These are phyloP conservation scores for Colletotrichum spaethianum DNA, from an alignment of 2,329 filamentous ascomycete genomes.

Conservation along the genomic window DNA sequence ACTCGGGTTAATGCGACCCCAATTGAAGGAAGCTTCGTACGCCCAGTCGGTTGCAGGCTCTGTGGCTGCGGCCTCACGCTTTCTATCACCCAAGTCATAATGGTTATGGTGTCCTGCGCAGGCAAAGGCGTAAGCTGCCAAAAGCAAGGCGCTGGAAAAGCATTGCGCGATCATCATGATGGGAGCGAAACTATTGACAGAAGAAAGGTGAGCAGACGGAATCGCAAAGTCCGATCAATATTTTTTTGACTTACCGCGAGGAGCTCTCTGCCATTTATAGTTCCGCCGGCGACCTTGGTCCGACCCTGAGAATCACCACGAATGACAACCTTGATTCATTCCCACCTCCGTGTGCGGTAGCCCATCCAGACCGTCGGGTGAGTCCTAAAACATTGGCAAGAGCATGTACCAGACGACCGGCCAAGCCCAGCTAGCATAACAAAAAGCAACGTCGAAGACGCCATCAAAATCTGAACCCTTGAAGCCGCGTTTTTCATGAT, in stretches of 20 bases:
- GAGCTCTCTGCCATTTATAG: neutral
- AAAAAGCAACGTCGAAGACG: conserved; percentile 15
- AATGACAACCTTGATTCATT: neutral
- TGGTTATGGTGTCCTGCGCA: conserved; percentile 34
- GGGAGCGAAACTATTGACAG: too few relatives aligned
- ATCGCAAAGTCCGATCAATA: too few relatives aligned
- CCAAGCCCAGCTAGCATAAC: conserved; percentile 21
- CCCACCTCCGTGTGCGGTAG: neutral
- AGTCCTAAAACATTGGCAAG: neutral
- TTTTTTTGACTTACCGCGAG: neutral
- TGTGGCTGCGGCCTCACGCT: neutral
- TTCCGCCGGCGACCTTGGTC: neutral
- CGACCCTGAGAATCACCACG: neutral
- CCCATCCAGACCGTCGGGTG: neutral
- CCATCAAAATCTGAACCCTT: conserved; percentile 24
- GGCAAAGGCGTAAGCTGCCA: conserved; percentile 4
- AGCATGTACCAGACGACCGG: neutral
- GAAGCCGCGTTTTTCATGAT: conserved; percentile 5
- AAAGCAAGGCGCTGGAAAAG: neutral
- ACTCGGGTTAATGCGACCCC: conserved; percentile 38
- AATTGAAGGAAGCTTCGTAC: conserved; percentile 40
- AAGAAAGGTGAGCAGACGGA: neutral
- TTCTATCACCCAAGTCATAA: conserved; percentile 6
- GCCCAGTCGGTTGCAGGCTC: conserved; percentile 32
- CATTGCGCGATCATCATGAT: neutral